phyloP scores from a whole-genome alignment of 2,329 filamentous ascomycete species.

The Pseudogymnoascus sp. region DNA sequence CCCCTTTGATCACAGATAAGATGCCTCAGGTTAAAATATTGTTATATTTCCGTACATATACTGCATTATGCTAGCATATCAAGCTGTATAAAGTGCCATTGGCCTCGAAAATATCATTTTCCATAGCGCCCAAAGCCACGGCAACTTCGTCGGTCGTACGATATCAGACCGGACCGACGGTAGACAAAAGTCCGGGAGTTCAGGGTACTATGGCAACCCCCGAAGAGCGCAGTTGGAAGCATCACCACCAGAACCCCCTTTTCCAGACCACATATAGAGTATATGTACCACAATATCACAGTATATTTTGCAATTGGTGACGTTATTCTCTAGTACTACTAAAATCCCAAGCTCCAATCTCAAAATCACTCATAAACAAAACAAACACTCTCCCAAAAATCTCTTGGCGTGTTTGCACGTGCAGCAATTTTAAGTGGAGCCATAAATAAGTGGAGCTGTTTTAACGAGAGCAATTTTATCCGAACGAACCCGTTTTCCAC shows the following conservation, averaged over 20 bases:
- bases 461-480: slow-evolving; percentile 10
- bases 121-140: slow-evolving; percentile 2
- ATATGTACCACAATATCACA: not conserved
- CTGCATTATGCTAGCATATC: not conserved
- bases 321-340: not conserved
- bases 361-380: not conserved
- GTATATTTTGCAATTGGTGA: not conserved
- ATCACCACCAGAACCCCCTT: not conserved
- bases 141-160: slow-evolving; percentile 8
- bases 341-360: not conserved
- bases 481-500: slow-evolving; percentile 10
- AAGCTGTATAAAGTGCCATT: slow-evolving; percentile 5
- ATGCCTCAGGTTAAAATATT: not conserved
- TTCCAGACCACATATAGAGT: not conserved
- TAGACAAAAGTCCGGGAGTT: slow-evolving; percentile 4
- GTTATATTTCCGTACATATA: not conserved
- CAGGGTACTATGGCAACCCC: slow-evolving; percentile 10
- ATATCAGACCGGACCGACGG: slow-evolving; percentile 9
- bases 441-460: slow-evolving; percentile 3
- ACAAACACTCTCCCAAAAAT: not conserved
- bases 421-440: slow-evolving; percentile 10
- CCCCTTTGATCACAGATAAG: not conserved
- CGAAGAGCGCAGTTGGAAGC: not conserved
- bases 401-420: slow-evolving; percentile 10
- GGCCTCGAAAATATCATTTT: not conserved